Conservation (phyloP, 768 basidiomycete genomes). For the Candolleomyces eurysporus region DNA sequence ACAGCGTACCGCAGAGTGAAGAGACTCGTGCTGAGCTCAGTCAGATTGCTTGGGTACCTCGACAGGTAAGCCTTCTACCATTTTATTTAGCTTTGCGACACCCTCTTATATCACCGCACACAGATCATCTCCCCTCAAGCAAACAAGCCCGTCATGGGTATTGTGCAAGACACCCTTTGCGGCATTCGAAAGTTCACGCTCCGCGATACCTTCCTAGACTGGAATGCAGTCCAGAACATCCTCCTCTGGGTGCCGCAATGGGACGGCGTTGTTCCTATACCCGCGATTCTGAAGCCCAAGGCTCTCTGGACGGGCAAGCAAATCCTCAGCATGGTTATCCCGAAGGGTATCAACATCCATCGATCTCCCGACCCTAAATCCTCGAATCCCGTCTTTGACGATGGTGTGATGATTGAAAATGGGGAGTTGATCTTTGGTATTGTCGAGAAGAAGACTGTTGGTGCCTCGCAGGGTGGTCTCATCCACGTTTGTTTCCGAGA, state of each 20-base stretch:
- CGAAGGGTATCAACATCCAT: slow-evolving; percentile 91
- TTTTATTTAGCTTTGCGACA: neutral
- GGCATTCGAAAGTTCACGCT: slow-evolving; percentile 97
- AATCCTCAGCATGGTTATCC: slow-evolving; percentile 87
- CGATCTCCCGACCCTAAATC: slow-evolving; percentile 79
- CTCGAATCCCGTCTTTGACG: slow-evolving; percentile 82
- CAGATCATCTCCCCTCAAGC: slow-evolving; percentile 99
- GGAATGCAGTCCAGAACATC: slow-evolving; percentile 95
- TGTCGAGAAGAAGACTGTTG: slow-evolving; percentile 99
- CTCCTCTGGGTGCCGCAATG: slow-evolving; percentile 97
- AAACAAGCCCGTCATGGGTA: slow-evolving; percentile 99
- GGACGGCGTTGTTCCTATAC: slow-evolving; percentile 91
- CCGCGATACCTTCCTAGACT: slow-evolving; percentile 93
- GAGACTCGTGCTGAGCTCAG: slow-evolving; percentile 98
- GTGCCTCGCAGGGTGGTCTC: slow-evolving; percentile 90
- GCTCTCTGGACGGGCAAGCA: slow-evolving; percentile 99
- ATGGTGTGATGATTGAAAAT: slow-evolving; percentile 95
- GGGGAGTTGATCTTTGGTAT: slow-evolving; percentile 94
- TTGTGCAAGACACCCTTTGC: slow-evolving; percentile 97
- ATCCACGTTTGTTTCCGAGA: slow-evolving; percentile 97
- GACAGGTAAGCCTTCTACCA: slow-evolving; percentile 59
- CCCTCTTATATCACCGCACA: neutral
- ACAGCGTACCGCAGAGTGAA: slow-evolving; percentile 94
- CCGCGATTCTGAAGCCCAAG: slow-evolving; percentile 94
- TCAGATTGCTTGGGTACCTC: slow-evolving; percentile 97